These are phyloP conservation scores for Chaetomiaceae sp. DNA, from an alignment of 2,329 filamentous ascomycete species.

Conservation along the genomic window DNA sequence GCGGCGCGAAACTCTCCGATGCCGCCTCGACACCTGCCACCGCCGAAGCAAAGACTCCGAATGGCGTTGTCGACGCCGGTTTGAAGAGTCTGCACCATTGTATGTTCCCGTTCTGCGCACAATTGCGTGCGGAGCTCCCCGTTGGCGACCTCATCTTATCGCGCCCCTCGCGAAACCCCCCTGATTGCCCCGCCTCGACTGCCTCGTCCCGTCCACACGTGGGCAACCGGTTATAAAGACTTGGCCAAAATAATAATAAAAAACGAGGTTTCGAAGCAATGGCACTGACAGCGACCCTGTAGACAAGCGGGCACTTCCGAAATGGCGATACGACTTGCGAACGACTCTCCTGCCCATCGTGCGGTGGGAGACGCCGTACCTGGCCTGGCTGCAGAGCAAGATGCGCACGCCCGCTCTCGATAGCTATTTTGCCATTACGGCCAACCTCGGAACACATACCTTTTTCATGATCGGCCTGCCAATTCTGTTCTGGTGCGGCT, in stretches of 20 bases:
- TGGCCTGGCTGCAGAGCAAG: conserved; percentile 78
- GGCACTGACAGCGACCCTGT: conserved; percentile 13
- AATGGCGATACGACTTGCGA: conserved; percentile 84
- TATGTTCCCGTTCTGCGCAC: conserved; percentile 37
- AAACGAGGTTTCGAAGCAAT: not conserved
- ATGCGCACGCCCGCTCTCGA: conserved; percentile 81
- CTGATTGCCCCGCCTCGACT: conserved; percentile 10
- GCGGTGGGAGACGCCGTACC: conserved; percentile 90
- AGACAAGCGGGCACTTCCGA: conserved; percentile 80
- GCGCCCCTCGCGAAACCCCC: not conserved
- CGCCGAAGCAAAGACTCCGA: conserved; percentile 20
- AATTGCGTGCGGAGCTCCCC: not conserved
- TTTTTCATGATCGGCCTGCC: conserved; percentile 97
- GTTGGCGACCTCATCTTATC: not conserved
- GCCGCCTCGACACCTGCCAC: conserved; percentile 33
- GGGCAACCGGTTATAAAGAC: not conserved
- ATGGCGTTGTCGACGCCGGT: conserved; percentile 61
- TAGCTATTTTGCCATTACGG: conserved; percentile 93
- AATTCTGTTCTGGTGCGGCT: conserved; percentile 94
- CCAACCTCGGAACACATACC: conserved; percentile 94
- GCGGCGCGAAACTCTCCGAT: conserved; percentile 28
- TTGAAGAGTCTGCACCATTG: conserved; percentile 77
- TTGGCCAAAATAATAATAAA: not conserved
- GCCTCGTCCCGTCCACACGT: not conserved
- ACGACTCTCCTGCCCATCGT: conserved; percentile 80